Evolutionary conservation across 2,329 filamentous ascomycete genomes (phyloP).

Genomic region (Metarhizium brunneum): DNA sequence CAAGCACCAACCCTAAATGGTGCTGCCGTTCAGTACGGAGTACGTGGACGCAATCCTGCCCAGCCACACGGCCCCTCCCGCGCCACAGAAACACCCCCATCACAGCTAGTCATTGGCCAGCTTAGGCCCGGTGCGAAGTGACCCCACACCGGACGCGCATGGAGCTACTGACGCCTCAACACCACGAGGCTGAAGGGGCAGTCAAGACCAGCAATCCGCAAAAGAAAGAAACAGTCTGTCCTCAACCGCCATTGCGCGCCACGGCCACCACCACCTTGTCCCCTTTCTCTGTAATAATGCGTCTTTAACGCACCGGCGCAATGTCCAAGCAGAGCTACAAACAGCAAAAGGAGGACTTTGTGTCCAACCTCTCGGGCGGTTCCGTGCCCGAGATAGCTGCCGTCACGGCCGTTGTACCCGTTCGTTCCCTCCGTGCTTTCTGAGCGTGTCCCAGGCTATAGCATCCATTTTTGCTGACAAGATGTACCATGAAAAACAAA

Average conservation of each 20-base stretch:
- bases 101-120: background rate
- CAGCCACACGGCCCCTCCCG: background rate
- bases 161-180: too few species aligned
- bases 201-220: too few species aligned
- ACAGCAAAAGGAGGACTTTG: conserved; percentile 86
- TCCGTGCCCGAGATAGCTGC: conserved; percentile 76
- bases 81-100: background rate
- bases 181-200: too few species aligned
- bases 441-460: background rate
- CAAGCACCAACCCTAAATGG: too few species aligned
- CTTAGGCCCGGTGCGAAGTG: background rate
- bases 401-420: conserved; percentile 77
- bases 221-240: background rate
- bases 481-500: background rate
- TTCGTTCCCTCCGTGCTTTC: conserved; percentile 29
- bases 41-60: too few species aligned
- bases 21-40: too few species aligned
- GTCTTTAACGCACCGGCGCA: conserved; percentile 4
- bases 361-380: conserved; percentile 82
- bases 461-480: background rate
- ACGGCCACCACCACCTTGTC: background rate
- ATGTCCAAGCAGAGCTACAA: conserved; percentile 61
- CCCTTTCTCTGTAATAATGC: background rate
- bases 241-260: background rate
- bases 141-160: too few species aligned